Evolutionary conservation across 1,284 basidiomycete species (phyloP).

Genomic region (Heterobasidion occidentale): DNA sequence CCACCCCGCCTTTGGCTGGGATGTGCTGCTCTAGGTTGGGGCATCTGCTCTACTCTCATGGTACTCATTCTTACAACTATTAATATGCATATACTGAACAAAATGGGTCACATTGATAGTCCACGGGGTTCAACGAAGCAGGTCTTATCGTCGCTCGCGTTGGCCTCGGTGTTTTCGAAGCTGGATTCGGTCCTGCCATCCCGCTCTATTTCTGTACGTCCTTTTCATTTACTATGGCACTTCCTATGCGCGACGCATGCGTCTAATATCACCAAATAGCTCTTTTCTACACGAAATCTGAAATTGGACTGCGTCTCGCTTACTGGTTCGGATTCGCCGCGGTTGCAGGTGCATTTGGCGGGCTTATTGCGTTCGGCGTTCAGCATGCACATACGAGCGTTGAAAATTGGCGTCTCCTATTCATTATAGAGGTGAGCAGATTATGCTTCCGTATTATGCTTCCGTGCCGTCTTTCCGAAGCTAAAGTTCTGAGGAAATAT

Average conservation of each 20-base stretch:
- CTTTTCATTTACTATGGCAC: neutral
- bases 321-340: conserved; percentile 78
- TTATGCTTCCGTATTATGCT: neutral
- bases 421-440: conserved; percentile 60
- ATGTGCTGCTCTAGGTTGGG: conserved; percentile 61
- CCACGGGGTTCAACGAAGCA: conserved; percentile 48
- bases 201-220: conserved; percentile 65
- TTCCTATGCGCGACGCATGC: neutral
- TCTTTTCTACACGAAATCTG: conserved; percentile 67
- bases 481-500: neutral
- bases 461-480: neutral
- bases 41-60: conserved; percentile 61
- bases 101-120: conserved; percentile 26
- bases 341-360: conserved; percentile 73
- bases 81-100: neutral
- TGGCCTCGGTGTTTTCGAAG: conserved; percentile 63
- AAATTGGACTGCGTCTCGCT: conserved; percentile 66
- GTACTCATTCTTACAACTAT: conserved; percentile 23
- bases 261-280: conserved; percentile 28
- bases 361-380: conserved; percentile 66
- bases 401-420: conserved; percentile 60
- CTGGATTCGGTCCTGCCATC: conserved; percentile 66
- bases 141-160: conserved; percentile 53
- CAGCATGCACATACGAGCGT: conserved; percentile 46
- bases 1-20: conserved; percentile 63